phyloP scores from a whole-genome alignment of 78 protist species.

The Dictyostelium discoideum region dicty_2.7 NC_007088.5:3238001-3238500 shows the following conservation, averaged over 20 bases:
- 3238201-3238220: background rate
- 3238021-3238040: background rate
- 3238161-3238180: background rate
- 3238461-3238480: no score
- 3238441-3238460: background rate
- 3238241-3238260: background rate
- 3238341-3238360: no score
- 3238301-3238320: background rate
- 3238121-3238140: background rate
- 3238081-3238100: background rate
- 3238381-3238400: no score
- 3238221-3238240: background rate
- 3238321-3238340: background rate
- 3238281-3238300: background rate
- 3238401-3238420: background rate
- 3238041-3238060: background rate
- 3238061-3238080: background rate
- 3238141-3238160: background rate
- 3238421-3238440: background rate
- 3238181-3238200: background rate
- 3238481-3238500: background rate
- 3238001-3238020: background rate
- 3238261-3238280: background rate
- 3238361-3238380: no score
- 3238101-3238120: background rate